Conservation (phyloP, 2,329 filamentous ascomycete genomes). For the Stagonosporopsis cucurbitacearum region DNA sequence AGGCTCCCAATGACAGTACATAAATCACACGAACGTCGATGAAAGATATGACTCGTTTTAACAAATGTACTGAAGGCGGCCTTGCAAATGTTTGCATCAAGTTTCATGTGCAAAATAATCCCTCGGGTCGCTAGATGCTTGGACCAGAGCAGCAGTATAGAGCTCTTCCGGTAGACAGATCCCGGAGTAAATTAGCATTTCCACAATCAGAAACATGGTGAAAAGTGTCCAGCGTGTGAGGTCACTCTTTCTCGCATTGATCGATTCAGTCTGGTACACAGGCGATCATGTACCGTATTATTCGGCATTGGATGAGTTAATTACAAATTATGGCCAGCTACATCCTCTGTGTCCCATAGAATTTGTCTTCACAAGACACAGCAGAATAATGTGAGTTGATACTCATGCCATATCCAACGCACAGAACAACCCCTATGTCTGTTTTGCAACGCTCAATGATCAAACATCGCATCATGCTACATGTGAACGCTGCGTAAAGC, state of each 20-base stretch:
- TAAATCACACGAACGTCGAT: constrained; percentile 52
- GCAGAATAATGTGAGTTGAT: background rate
- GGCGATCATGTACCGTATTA: no score
- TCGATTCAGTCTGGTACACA: background rate
- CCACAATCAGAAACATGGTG: background rate
- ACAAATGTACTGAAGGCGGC: background rate
- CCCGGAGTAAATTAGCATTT: background rate
- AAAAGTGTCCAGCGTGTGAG: background rate
- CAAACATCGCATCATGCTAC: background rate
- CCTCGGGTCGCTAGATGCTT: background rate
- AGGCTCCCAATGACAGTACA: constrained; percentile 34
- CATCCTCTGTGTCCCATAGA: background rate
- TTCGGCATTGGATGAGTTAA: no score
- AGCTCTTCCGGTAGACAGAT: background rate
- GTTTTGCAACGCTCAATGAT: no score
- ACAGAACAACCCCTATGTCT: background rate
- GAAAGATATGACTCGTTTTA: background rate
- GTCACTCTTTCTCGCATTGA: background rate
- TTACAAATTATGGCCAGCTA: background rate
- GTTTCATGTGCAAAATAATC: background rate
- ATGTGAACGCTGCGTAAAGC: background rate
- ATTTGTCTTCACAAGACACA: background rate
- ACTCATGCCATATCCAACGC: background rate
- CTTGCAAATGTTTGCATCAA: background rate
- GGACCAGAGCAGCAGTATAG: background rate